A percentile compares a stretch with the other conserved stretches of the same genome.
Conservation (phyloP, 495 filamentous ascomycete genomes). For the Lentithecium fluviatile region DNA sequence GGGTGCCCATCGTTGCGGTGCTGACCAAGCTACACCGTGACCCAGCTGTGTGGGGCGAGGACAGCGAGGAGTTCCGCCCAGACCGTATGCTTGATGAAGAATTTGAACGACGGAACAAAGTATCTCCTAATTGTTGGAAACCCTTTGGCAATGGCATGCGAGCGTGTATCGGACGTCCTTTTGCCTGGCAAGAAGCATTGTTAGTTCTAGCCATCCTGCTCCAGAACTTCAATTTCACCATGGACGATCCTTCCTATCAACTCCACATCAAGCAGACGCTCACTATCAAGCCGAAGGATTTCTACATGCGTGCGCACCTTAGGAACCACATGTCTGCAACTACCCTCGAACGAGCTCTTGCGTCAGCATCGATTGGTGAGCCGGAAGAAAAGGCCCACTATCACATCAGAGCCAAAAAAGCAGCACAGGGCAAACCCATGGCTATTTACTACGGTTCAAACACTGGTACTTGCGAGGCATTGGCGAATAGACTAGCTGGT, state of each 20-base stretch:
- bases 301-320: conserved; percentile 65
- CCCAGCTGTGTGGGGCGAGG: conserved; percentile 60
- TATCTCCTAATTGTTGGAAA: conserved; percentile 58
- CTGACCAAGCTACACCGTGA: conserved; percentile 64
- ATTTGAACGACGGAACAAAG: conserved; percentile 47
- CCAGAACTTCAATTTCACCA: conserved; percentile 61
- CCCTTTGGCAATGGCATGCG: conserved; percentile 59
- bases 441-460: conserved; percentile 73
- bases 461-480: conserved; percentile 67
- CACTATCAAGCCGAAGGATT: conserved; percentile 73
- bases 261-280: conserved; percentile 69
- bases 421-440: conserved; percentile 47
- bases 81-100: conserved; percentile 64
- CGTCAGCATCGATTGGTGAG: conserved; percentile 35
- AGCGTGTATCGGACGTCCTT: conserved; percentile 56
- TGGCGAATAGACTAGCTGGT: conserved; percentile 62
- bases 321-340: conserved; percentile 57
- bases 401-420: conserved; percentile 15
- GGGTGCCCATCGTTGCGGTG: conserved; percentile 61
- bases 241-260: conserved; percentile 59
- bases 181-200: conserved; percentile 64
- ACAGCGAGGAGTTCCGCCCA: conserved; percentile 55
- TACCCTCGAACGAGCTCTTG: conserved; percentile 54
- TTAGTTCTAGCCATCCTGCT: conserved; percentile 56
- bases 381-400: conserved; percentile 33